Base-by-base conservation (phyloP, 1,284 basidiomycete species). In the Rhodofomes roseus region DNA sequence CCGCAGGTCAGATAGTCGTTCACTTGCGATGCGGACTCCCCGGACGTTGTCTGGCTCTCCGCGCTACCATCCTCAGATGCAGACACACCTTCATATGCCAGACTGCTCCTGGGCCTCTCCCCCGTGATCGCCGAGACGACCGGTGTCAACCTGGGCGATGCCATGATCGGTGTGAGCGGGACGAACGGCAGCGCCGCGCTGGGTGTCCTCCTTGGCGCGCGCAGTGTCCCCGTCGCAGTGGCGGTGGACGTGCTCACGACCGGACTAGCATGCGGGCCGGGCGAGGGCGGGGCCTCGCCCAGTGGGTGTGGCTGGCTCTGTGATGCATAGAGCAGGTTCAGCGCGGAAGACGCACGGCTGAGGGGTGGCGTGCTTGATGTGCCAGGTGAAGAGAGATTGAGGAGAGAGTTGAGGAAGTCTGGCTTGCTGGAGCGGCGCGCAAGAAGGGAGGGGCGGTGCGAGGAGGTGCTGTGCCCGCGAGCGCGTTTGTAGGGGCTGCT, bases 101-200 rank as follows among this genome's bases (percentile, higher is more conserved):
- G 25, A 29, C 56, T 34, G 39, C 18, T 53, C 56, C 36, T 27
- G 37, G 36, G 46, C 20, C 39, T 22, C 36, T 27, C 48, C 27
- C 56, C 36, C 27, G 16, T 25, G 27, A 43, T 39, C 9, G 36
- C 20, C 56, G 48, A n/a, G 25, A 41, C 29, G 18, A 67, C 77
- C 18, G 83, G 81, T 2, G 83, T 81, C 67, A 77, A 77, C 56
- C 81, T 67, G n/a, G 85, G 84, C 4, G 84, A 86, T 37, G 83
- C 82, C 59, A 77, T 75, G 62, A 85, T 86, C 54, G 83, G 78
- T 23, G 84, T 80, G 56, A 85, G 75, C 46, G 83, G 82, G 23
- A 79, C 68, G 67, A 84, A 84, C 41, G 75, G 73, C n/a, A 63
- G 63, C 37, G 63, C 27, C 34, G 66, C 55, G 52, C 60, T 52